A percentile compares a stretch with the other conserved stretches of the same genome.
Conservation (phyloP, 139 green algal genomes). For the Chlorella sp. region DNA sequence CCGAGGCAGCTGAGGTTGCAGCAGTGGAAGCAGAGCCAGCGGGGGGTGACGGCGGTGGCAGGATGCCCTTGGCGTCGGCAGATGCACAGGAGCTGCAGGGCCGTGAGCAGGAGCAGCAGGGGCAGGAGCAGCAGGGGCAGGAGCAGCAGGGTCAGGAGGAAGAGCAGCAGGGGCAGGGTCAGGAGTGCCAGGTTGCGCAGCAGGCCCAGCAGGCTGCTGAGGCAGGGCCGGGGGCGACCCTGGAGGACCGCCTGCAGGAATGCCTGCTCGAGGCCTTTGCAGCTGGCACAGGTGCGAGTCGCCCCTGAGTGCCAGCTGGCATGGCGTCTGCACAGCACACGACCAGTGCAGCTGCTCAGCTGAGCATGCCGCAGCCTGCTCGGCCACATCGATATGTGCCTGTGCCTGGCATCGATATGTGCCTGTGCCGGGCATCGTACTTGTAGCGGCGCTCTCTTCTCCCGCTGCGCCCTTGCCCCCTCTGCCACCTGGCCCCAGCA, state of each 20-base stretch:
- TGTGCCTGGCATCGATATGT: no score
- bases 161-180: neutral
- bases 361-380: neutral
- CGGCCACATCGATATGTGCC: no score
- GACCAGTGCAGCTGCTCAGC: neutral
- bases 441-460: no score
- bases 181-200: neutral
- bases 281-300: constrained; percentile 45
- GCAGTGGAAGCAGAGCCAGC: neutral
- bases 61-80: neutral
- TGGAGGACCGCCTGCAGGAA: constrained; percentile 55
- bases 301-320: no score
- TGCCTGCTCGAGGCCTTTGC: constrained; percentile 67
- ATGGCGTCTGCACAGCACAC: neutral
- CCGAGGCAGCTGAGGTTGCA: neutral
- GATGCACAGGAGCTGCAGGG: neutral
- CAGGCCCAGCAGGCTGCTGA: neutral
- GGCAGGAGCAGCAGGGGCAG: neutral
- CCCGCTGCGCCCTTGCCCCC: no score
- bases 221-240: neutral
- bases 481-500: no score
- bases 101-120: neutral
- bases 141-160: neutral
- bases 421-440: no score
- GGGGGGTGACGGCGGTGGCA: neutral